Evolutionary conservation across 2,329 filamentous ascomycete genomes (phyloP).

Genomic region (Colletotrichum sp.): DNA sequence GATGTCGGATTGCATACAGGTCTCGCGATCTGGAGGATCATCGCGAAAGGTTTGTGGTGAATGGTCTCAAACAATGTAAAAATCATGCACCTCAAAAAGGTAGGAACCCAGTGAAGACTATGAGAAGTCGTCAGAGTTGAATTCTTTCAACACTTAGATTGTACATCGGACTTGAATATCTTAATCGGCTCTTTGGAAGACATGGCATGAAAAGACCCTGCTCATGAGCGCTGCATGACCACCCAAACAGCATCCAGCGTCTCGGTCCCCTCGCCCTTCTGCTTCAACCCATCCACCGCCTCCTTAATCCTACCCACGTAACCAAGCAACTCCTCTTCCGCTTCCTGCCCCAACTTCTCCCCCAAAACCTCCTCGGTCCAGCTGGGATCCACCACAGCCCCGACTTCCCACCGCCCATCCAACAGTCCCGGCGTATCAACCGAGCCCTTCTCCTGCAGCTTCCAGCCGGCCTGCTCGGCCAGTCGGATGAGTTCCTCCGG

Average conservation of each 20-base stretch:
- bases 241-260: conserved; percentile 17
- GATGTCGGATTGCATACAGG: background rate
- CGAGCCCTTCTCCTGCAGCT: background rate
- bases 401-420: conserved; percentile 17
- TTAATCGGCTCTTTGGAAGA: background rate
- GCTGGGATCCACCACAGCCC: background rate
- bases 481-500: conserved; percentile 2
- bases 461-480: conserved; percentile 8
- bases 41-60: background rate
- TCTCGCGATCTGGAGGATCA: background rate
- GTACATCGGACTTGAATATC: background rate
- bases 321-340: conserved; percentile 10
- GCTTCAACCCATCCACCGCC: background rate
- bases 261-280: background rate
- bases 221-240: background rate
- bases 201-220: background rate
- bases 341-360: background rate
- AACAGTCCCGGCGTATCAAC: conserved; percentile 12
- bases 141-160: background rate
- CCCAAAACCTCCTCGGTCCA: background rate
- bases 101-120: background rate
- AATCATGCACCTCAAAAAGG: background rate
- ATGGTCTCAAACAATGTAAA: background rate
- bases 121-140: background rate
- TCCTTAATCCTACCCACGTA: background rate